Percentiles rank a stretch among this genome's conserved stretches.
These are phyloP conservation scores for Neurospora sp. DNA, from an alignment of 495 filamentous ascomycete genomes.

Conservation along the genomic window DNA sequence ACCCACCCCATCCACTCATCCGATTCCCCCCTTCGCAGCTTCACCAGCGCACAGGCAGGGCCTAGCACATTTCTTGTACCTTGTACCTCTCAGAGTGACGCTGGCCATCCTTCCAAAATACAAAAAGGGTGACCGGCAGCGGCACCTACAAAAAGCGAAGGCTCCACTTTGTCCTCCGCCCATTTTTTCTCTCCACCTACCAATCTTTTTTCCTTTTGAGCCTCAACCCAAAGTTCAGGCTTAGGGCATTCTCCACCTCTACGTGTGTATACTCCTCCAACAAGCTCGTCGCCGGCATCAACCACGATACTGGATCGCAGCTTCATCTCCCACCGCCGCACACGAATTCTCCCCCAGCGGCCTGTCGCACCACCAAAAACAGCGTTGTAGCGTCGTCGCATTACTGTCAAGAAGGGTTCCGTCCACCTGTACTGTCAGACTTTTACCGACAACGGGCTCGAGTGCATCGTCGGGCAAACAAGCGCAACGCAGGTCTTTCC, in stretches of 20 bases:
- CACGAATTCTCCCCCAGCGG: neutral
- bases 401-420: neutral
- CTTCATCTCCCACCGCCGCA: slow-evolving; percentile 8
- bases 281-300: neutral
- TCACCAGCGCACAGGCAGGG: neutral
- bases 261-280: slow-evolving; percentile 6
- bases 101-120: slow-evolving; percentile 2
- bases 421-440: neutral
- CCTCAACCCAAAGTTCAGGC: slow-evolving; percentile 22
- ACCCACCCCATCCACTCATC: neutral
- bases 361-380: neutral
- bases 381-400: neutral
- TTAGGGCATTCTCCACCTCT: slow-evolving; percentile 22
- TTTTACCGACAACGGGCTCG: neutral
- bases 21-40: neutral
- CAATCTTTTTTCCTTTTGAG: slow-evolving; percentile 22
- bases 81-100: neutral
- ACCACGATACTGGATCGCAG: slow-evolving; percentile 9
- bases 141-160: neutral
- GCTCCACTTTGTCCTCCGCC: slow-evolving; percentile 14
- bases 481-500: slow-evolving; percentile 2
- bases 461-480: slow-evolving; percentile 10
- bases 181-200: slow-evolving; percentile 28
- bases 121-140: neutral
- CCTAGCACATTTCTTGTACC: neutral